A percentile compares a stretch with the other conserved stretches of the same genome.
phyloP scores from a whole-genome alignment of 768 basidiomycete genomes.

The Amanita muscaria region DNA sequence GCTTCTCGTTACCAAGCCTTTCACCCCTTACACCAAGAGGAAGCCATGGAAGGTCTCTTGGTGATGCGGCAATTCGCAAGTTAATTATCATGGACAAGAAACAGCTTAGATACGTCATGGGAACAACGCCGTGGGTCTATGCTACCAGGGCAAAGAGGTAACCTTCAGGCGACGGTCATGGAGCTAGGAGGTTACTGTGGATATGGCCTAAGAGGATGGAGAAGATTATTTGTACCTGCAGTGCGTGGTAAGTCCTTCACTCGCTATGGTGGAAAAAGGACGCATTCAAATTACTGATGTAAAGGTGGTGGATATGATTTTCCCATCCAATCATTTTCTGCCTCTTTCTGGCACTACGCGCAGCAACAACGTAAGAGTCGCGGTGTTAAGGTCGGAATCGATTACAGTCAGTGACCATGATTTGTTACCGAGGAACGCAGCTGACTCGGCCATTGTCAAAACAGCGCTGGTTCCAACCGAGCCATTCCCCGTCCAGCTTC shows the following conservation, averaged over 20 bases:
- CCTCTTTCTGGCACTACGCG: constrained; percentile 19
- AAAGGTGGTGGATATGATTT: constrained; percentile 22
- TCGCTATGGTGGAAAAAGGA: too few species aligned
- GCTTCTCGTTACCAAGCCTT: constrained; percentile 16
- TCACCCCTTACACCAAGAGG: constrained; percentile 15
- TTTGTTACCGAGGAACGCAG: not conserved
- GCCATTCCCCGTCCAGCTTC: constrained; percentile 24
- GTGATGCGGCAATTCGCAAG: constrained; percentile 14
- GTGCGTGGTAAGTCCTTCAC: too few species aligned
- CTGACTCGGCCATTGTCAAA: not conserved
- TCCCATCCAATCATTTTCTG: constrained; percentile 14
- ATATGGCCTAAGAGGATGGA: constrained; percentile 23
- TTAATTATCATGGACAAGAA: constrained; percentile 11
- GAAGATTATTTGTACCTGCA: constrained; percentile 23
- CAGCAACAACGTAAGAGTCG: constrained; percentile 10
- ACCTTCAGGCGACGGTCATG: constrained; percentile 17
- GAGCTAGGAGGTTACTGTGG: constrained; percentile 26
- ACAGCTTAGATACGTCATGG: constrained; percentile 19
- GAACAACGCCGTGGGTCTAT: constrained; percentile 17
- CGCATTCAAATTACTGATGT: too few species aligned
- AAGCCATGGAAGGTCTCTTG: constrained; percentile 17
- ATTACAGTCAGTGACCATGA: constrained; percentile 16
- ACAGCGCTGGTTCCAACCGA: constrained; percentile 22
- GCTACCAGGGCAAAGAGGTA: constrained; percentile 15
- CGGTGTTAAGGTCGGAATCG: constrained; percentile 16